These are phyloP conservation scores for Xylaria sp. DNA, from an alignment of 2,329 filamentous ascomycete species.

Conservation along the genomic window DNA sequence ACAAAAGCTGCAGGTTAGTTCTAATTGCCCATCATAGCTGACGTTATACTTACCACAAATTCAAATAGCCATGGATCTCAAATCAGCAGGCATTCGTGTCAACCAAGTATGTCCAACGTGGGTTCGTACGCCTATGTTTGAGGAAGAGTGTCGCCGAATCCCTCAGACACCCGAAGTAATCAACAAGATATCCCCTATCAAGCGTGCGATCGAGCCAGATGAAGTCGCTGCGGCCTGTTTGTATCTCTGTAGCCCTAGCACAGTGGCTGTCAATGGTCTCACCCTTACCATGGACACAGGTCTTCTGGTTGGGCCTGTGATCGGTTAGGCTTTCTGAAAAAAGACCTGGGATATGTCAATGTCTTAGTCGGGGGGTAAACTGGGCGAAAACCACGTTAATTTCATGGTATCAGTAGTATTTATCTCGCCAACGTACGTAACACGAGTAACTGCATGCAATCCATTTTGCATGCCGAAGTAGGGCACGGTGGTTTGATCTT, in stretches of 20 bases:
- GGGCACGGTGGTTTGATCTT: too few species aligned
- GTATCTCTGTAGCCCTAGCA: conserved; percentile 40
- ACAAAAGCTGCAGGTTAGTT: conserved; percentile 39
- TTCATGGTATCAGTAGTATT: neutral
- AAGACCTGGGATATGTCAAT: neutral
- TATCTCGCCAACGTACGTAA: too few species aligned
- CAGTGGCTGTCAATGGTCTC: conserved; percentile 37
- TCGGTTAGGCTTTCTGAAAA: neutral
- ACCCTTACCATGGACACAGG: conserved; percentile 38
- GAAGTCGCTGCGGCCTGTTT: conserved; percentile 42
- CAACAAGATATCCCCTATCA: conserved; percentile 31
- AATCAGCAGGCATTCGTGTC: conserved; percentile 35
- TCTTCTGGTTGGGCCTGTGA: neutral
- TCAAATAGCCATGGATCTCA: conserved; percentile 39
- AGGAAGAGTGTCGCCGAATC: conserved; percentile 37
- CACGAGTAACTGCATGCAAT: too few species aligned
- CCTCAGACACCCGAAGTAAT: conserved; percentile 31
- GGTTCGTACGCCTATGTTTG: conserved; percentile 41
- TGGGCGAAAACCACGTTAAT: neutral
- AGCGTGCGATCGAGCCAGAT: conserved; percentile 41
- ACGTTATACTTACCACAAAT: neutral
- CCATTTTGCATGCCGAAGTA: too few species aligned
- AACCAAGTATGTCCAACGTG: conserved; percentile 41
- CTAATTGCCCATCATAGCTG: neutral
- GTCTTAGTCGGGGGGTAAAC: neutral